Evolutionary conservation across 257 asterid genomes (phyloP).

Genomic region (Echites panduratus): DNA sequence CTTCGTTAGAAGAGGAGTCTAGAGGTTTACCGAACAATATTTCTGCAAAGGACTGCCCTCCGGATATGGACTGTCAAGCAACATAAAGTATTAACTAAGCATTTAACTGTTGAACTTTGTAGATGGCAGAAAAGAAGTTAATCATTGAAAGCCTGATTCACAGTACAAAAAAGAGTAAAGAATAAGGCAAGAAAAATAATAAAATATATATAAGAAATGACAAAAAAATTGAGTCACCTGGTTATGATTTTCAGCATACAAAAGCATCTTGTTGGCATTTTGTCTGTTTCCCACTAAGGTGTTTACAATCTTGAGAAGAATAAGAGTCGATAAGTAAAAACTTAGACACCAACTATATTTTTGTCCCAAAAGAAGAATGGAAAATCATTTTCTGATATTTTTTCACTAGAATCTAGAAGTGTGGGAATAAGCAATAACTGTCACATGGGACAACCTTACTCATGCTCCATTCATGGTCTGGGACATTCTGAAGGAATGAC

Average conservation of each 20-base stretch:
- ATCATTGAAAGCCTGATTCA: background rate
- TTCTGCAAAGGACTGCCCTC: constrained; percentile 88
- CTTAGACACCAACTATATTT: background rate
- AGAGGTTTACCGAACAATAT: constrained; percentile 55
- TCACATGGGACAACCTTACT: constrained; percentile 55
- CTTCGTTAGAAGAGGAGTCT: constrained; percentile 36
- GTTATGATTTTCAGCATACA: constrained; percentile 92
- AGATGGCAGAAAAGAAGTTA: constrained; percentile 7
- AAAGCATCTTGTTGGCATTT: constrained; percentile 68
- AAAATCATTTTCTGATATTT: background rate
- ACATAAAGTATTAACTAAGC: constrained; percentile 15
- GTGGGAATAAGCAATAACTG: background rate
- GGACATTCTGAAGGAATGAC: constrained; percentile 60
- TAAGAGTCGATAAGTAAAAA: constrained; percentile 19
- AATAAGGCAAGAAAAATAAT: background rate
- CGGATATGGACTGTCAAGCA: constrained; percentile 79
- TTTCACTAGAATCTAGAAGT: background rate
- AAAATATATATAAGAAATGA: background rate
- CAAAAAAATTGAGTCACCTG: constrained; percentile 47
- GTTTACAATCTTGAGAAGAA: constrained; percentile 58
- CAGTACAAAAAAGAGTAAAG: background rate
- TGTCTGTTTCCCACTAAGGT: constrained; percentile 50
- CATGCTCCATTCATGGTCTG: constrained; percentile 94
- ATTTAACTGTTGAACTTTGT: constrained; percentile 15
- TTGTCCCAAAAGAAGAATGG: background rate